Conservation (phyloP, 208 protist genomes). For the Leishmania amazonensis region DNA sequence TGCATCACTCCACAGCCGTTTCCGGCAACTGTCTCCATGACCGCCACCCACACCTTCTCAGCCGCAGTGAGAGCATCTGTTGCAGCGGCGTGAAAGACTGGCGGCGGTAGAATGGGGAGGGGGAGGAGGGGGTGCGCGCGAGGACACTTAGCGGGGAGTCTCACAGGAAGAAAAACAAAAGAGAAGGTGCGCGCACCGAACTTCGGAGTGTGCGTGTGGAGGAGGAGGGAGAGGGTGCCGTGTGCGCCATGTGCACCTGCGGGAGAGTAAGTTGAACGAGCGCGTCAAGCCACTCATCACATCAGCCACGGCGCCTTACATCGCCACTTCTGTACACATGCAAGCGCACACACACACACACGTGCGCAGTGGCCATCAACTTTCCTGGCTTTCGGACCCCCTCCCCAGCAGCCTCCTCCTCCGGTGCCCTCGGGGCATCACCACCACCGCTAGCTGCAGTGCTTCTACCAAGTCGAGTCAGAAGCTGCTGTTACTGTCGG, state of each 20-base stretch:
- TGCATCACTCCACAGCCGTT: neutral
- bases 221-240: neutral
- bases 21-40: neutral
- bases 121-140: neutral
- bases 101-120: neutral
- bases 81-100: neutral
- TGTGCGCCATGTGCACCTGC: neutral
- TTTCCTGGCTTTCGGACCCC: neutral
- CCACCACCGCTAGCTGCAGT: neutral
- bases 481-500: constrained; percentile 53
- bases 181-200: neutral
- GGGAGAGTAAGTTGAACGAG: neutral
- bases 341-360: neutral
- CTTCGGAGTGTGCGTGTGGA: neutral
- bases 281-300: neutral
- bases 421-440: neutral
- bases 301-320: neutral
- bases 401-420: neutral
- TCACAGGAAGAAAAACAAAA: neutral
- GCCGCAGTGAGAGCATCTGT: neutral
- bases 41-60: neutral
- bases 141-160: neutral
- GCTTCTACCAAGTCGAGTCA: neutral
- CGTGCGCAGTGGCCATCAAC: neutral
- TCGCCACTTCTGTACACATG: neutral